Evolutionary conservation across 768 basidiomycete genomes (phyloP).

Genomic region (Punctularia strigosozonata): DNA sequence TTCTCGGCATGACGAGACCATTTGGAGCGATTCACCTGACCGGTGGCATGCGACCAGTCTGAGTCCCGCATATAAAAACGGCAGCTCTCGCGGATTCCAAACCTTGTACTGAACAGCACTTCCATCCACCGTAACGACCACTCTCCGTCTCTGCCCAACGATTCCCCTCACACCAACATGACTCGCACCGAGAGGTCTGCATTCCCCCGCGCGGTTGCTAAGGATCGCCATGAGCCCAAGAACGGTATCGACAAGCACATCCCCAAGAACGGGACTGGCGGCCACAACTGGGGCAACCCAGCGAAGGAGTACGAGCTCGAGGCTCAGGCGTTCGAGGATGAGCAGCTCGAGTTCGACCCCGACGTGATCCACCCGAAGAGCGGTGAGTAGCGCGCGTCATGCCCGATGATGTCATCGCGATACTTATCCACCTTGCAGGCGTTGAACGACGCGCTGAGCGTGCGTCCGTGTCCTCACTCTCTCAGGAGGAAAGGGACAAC

Average conservation of each 20-base stretch:
- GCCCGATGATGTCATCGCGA: neutral
- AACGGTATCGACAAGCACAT: constrained; percentile 60
- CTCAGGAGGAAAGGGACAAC: constrained; percentile 53
- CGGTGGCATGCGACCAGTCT: no score
- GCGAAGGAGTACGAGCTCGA: constrained; percentile 53
- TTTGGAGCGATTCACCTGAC: no score
- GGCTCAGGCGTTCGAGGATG: constrained; percentile 45
- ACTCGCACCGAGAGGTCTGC: constrained; percentile 70
- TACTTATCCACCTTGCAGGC: neutral
- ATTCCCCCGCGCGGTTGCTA: constrained; percentile 58
- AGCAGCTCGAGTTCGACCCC: constrained; percentile 31
- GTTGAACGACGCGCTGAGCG: constrained; percentile 1
- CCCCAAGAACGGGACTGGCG: constrained; percentile 72
- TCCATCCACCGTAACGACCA: constrained; percentile 5
- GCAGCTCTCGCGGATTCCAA: no score
- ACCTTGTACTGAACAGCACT: constrained; percentile 2
- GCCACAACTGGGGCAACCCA: constrained; percentile 79
- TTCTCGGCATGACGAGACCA: no score
- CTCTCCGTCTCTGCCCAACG: neutral
- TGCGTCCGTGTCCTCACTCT: constrained; percentile 30
- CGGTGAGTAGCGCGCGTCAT: no score
- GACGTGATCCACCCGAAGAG: constrained; percentile 19
- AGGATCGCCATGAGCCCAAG: constrained; percentile 73
- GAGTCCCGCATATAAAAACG: no score
- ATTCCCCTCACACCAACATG: constrained; percentile 35